phyloP scores from a whole-genome alignment of 192 early-diverging fungal genomes.

The Coemansia sp. region DNA sequence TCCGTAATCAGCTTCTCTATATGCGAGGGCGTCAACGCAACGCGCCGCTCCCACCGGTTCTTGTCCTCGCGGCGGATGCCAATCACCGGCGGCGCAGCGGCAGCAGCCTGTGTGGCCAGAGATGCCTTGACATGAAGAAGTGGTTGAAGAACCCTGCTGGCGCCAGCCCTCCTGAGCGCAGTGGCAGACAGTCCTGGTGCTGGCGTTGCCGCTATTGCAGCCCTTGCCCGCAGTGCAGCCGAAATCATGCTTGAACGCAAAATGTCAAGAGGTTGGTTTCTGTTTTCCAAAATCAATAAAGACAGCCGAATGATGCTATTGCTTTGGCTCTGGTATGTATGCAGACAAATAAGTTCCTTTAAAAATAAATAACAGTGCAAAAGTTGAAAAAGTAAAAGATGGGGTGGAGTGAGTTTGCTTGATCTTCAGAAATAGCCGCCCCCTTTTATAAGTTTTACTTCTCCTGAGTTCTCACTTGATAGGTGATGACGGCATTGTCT shows the following conservation, averaged over 20 bases:
- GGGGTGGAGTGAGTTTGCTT: neutral
- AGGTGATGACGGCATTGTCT: neutral
- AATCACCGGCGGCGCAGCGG: slow-evolving; percentile 48
- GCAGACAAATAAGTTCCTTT: neutral
- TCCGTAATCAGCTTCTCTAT: slow-evolving; percentile 83
- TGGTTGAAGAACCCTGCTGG: neutral
- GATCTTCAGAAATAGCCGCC: neutral
- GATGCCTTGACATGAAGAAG: slow-evolving; percentile 3
- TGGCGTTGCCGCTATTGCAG: too few species aligned
- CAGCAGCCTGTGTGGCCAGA: slow-evolving; percentile 21
- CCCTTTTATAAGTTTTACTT: neutral
- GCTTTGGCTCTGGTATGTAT: neutral
- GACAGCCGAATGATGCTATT: neutral
- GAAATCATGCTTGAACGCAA: slow-evolving; percentile 8
- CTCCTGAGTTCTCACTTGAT: neutral
- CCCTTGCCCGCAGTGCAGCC: slow-evolving; percentile 12
- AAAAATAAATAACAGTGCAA: neutral
- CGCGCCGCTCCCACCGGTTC: slow-evolving; percentile 95
- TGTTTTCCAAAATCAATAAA: too few species aligned
- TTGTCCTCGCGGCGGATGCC: slow-evolving; percentile 95
- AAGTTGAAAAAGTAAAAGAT: neutral
- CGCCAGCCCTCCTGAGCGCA: neutral
- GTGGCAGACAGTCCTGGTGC: neutral
- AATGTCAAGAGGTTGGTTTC: neutral
- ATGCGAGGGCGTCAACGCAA: slow-evolving; percentile 84